Evolutionary conservation across 169 alveolate genomes (phyloP).

Genomic region (Cryptosporidium ubiquitum): DNA sequence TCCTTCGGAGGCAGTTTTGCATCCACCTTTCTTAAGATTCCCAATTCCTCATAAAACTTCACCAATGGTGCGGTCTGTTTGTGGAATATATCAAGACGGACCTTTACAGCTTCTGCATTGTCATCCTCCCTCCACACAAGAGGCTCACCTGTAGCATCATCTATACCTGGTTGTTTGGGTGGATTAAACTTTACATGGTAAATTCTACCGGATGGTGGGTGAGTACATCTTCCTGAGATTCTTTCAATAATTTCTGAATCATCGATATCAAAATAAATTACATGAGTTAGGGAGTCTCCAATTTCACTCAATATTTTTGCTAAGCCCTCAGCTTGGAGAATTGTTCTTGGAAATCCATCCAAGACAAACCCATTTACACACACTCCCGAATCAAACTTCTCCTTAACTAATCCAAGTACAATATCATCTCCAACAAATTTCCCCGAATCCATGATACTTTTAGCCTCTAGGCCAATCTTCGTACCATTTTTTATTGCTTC

Average conservation of each 20-base stretch:
- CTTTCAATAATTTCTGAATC: conserved; percentile 90
- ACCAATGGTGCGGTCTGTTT: conserved; percentile 83
- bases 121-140: conserved; percentile 86
- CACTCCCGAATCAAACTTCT: conserved; percentile 86
- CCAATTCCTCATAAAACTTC: conserved; percentile 82
- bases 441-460: conserved; percentile 91
- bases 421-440: conserved; percentile 91
- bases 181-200: conserved; percentile 92
- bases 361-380: conserved; percentile 91
- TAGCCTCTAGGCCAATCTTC: conserved; percentile 90
- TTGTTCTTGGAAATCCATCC: conserved; percentile 95
- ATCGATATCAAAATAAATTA: conserved; percentile 88
- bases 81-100: conserved; percentile 82
- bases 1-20: conserved; percentile 80
- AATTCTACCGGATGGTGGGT: conserved; percentile 93
- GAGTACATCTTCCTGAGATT: conserved; percentile 92
- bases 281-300: conserved; percentile 83
- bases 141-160: conserved; percentile 92
- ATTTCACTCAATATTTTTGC: conserved; percentile 78
- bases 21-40: conserved; percentile 79
- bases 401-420: conserved; percentile 88
- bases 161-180: conserved; percentile 88
- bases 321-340: conserved; percentile 90
- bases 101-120: conserved; percentile 82
- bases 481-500: conserved; percentile 90